These are phyloP conservation scores for Rhizoclosmatium sp. DNA, from an alignment of 192 early-diverging fungal genomes.

Conservation along the genomic window DNA sequence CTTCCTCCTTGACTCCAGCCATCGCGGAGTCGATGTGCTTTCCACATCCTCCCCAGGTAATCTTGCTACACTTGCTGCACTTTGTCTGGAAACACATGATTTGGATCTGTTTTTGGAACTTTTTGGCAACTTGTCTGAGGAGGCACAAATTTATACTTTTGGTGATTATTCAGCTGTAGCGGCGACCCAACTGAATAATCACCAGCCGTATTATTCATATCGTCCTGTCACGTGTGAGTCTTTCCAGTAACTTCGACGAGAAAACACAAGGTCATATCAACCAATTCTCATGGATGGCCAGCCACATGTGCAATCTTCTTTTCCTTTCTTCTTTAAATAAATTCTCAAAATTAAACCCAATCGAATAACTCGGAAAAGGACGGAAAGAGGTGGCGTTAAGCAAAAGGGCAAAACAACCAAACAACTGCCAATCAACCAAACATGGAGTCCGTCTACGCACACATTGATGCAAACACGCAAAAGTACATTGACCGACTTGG, in stretches of 20 bases:
- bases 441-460: conserved; percentile 21
- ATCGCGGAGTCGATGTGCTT: conserved; percentile 35
- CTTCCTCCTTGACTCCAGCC: conserved; percentile 16
- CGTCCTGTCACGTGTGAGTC: no score
- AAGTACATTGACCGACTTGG: conserved; percentile 67
- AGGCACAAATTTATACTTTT: no score
- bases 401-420: neutral
- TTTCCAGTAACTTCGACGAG: no score
- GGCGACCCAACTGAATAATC: no score
- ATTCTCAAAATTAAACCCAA: no score
- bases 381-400: neutral
- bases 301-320: no score
- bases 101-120: neutral
- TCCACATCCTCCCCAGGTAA: conserved; percentile 42
- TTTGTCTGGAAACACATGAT: conserved; percentile 29
- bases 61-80: conserved; percentile 38
- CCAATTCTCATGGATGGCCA: no score
- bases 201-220: no score
- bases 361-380: neutral
- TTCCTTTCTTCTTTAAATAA: no score
- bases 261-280: no score
- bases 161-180: no score
- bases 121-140: no score
- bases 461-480: conserved; percentile 22
- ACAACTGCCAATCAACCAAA: neutral